Base-by-base conservation (phyloP, 306 rosid species). In the Biancaea sappan region DNA sequence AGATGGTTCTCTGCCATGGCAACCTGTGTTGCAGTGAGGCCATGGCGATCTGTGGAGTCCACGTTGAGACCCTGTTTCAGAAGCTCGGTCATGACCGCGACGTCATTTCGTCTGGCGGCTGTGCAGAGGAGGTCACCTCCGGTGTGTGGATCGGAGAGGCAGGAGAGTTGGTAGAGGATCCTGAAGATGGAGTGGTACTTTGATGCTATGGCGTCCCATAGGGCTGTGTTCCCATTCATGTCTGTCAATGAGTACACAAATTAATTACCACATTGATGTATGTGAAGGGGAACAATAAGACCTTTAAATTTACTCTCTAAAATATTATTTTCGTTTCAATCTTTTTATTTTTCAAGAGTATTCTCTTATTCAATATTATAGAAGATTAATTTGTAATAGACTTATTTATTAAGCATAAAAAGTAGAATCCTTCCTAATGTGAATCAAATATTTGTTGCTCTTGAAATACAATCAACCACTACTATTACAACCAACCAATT, bases 201-300 rank as follows among this genome's bases (percentile, higher is more conserved):
- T 43, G 94, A 84, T 77, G 80, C 82, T 78, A 91, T 82, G 22
- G 94, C 89, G 63, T 87, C 86, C 97, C 97, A 91, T 69, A 89
- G 12, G 58, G 97, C 94, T 19, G 97, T 89, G 91, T 89, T 77
- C 4, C 87, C 92, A 79, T 86, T 82, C 0, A 47, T 69, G 66
- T 89, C 97, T 91, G 92, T 50, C 76, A 78, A 71, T 57, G 65
- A n/a, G n/a, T n/a, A n/a, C n/a, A n/a, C n/a, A n/a, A n/a, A n/a
- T n/a, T n/a, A n/a, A n/a, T n/a, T n/a, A n/a, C n/a, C n/a, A n/a
- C n/a, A n/a, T n/a, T n/a, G n/a, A n/a, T n/a, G n/a, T n/a, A n/a
- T n/a, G n/a, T n/a, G n/a, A n/a, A n/a, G n/a, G n/a, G n/a, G n/a
- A n/a, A n/a, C n/a, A n/a, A n/a, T n/a, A n/a, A n/a, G n/a, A n/a